Evolutionary conservation across 345 rosid species (phyloP).

Genomic region (Syzygium oleosum): DNA sequence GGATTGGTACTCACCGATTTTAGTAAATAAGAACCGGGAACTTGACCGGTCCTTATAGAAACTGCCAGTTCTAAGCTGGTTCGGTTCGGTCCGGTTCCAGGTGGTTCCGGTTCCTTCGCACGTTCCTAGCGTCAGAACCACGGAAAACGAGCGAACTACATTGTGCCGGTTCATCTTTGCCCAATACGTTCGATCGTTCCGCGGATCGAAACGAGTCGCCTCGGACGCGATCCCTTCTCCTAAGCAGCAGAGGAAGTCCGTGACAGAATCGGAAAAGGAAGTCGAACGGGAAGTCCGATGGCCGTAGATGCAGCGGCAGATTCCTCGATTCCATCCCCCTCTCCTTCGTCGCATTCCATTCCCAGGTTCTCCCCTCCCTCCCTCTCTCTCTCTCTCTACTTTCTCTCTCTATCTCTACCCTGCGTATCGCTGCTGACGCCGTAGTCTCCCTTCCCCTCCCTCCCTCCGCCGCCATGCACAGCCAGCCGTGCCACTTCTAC

Average conservation of each 20-base stretch:
- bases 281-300: neutral
- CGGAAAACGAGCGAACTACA: neutral
- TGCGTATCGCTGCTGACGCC: conserved; percentile 1
- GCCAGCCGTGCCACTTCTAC: conserved; percentile 73
- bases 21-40: too few relatives aligned
- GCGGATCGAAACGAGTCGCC: neutral
- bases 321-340: neutral
- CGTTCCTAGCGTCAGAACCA: neutral
- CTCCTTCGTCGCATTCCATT: conserved; percentile 3
- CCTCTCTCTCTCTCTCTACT: neutral
- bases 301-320: neutral
- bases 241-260: neutral
- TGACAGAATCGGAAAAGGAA: neutral
- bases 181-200: neutral
- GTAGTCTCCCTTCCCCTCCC: conserved; percentile 9
- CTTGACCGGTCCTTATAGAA: fast-evolving
- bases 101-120: too few relatives aligned
- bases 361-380: neutral
- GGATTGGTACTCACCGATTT: too few relatives aligned
- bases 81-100: too few relatives aligned
- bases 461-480: conserved; percentile 5
- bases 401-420: conserved; percentile 4
- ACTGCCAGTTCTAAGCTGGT: too few relatives aligned
- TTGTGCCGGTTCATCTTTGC: neutral
- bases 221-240: neutral